Base-by-base conservation (phyloP, 768 basidiomycete genomes). In the Artomyces pyxidatus region DNA sequence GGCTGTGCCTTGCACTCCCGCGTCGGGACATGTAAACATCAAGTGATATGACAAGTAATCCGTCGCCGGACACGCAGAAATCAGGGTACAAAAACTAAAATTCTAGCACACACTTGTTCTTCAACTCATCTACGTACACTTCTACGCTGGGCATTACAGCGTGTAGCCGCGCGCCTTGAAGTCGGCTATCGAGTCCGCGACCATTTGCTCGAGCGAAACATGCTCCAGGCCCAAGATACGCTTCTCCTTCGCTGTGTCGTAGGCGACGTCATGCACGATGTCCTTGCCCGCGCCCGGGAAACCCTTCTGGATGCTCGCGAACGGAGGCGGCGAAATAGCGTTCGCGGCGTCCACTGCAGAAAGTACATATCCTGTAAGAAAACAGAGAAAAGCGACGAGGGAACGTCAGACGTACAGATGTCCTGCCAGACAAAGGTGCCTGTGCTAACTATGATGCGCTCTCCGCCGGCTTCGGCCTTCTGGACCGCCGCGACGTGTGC, bases 401-500 rank as follows among this genome's bases (percentile, higher is more conserved):
- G n/a, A n/a, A n/a, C n/a, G n/a, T n/a, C n/a, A 48, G 16, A 39
- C 47, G 6, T 14, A 48, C 47, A 6, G 41, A 49, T 11, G 14
- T 49, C 48, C 41, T 49, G 48, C 48, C 48, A 49, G 32, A 35
- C 17, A 23, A 30, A 49, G 22, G 19, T 26, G 8, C 48, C 48
- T 16, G 4, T 26, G 12, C 21, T 30, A 1, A 42, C 30, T 28
- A 37, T 49, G 41, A 49, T 49, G 29, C 48, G 28, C n/a, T 49
- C 29, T 3, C 48, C 48, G 19, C 48, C 40, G 6, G 48, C 48
- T 14, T 29, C 48, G 6, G 39, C 28, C 32, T 35, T 49, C 41
- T 49, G 14, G 14, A n/a, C 41, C 6, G 48, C 48, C 10, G 28
- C 21, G 29, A 49, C 41, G 25, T 42, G 48, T 5, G 48, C 48